Evolutionary conservation across 2,329 filamentous ascomycete genomes (phyloP), one percentile per base, ranked within the genome.

Genomic region (Neurospora sp.): DNA sequence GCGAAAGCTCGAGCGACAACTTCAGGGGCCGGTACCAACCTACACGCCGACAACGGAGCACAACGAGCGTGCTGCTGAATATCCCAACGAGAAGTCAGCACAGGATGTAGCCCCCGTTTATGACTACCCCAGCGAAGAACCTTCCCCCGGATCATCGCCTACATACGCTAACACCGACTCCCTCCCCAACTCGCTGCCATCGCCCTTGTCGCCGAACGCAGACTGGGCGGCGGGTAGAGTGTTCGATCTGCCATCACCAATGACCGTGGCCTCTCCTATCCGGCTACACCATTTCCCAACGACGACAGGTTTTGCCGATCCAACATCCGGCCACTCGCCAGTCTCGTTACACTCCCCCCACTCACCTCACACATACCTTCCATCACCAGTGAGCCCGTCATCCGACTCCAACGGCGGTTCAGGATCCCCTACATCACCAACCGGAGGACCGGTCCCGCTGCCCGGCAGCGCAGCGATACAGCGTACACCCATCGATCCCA

Each of bases 1-100:
- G 71, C 80, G 81, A 70, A 87, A 86, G 75, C 75, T 87, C 38
- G 84, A 85, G 17, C 80, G 81, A 66, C 84, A 86, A 71, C 80
- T 86, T 38, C 82, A 83, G 71, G 83, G 84, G 0, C 83, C 84
- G 1, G 81, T 84, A 6, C 84, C 85, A 4, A 80, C 81, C 9
- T 86, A 86, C 73, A 79, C 79, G 0, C 83, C 71, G 3, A 69
- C 70, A 9, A 75, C 75, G 39, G 78, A 76, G 13, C 75, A 76
- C 67, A 62, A 62, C 7, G 52, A 52, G 11, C 19, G 46, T 15
- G 19, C 28, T 33, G 23, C 23, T 62, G 52, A 15, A 62, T 36
- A 62, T 36, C 52, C 52, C 23, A 33, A 33, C 8, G 78, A 77
- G 39, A 79, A 82, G 75, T 76, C 78, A 38, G 13, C 52, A 62